Base-by-base conservation (phyloP, 2,329 filamentous ascomycete genomes). In the Scytalidium sp. region DNA sequence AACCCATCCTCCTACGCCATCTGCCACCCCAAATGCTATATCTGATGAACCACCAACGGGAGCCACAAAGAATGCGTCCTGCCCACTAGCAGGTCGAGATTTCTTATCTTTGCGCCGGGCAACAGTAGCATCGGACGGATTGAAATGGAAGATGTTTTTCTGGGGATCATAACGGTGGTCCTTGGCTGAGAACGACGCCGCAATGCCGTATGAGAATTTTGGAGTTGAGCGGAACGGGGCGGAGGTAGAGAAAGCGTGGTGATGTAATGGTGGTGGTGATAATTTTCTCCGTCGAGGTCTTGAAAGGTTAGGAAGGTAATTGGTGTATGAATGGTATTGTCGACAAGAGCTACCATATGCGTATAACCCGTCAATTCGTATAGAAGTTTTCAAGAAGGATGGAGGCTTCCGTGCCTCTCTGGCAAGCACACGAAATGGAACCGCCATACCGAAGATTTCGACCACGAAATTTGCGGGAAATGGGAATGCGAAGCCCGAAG, bases 21-120 rank as follows among this genome's bases (percentile, higher is more conserved):
- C 94, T 47, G 92, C 91, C 20, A 99, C 82, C 17, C 90, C 94
- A 59, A 99, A 86, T 1, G 92, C 90, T 10, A 96, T 80, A 39
- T 84, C 78, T 32, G 83, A 78, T 1, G 79, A 80, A 55, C 84
- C 81, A 46, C 88, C 89, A n/a, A 97, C 75, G 20, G 85, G 83
- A 64, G 87, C 82, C 60, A 94, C 87, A 70, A 99, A 99, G 74
- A 97, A 97, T 50, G 94, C 90, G 77, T 99, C 94, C 70, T 99
- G 92, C 15, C 94, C 94, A 45, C 88, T 94, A 51, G 83, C 86
- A 45, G 87, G 88, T 20, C 88, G 83, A 54, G 74, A 78, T 58
- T 73, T 75, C 65, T 83, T 82, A 62, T 79, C 75, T 58, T 77
- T 68, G 57, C 72, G 72, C 45, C 75, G 75, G 52, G 73, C 75